phyloP scores from a whole-genome alignment of 139 green algal genomes.

The Closterium sp. region DNA sequence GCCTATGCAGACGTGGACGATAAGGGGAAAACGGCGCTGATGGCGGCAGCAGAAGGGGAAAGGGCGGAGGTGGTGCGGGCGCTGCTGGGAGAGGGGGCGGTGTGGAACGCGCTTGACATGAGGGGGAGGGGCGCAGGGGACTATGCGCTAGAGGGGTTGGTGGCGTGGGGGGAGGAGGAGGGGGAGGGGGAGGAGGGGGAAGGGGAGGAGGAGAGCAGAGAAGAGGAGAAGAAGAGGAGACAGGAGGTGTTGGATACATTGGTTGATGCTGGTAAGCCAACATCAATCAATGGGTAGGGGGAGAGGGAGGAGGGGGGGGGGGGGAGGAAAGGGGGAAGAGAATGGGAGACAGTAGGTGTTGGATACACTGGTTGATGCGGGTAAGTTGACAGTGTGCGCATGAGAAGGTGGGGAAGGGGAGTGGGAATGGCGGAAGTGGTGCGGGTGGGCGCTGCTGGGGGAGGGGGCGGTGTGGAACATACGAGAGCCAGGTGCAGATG shows the following conservation, averaged over 20 bases:
- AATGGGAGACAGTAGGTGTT: slow-evolving; percentile 31
- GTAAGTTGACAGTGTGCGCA: too few species aligned
- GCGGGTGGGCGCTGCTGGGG: slow-evolving; percentile 59
- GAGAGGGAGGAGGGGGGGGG: background rate
- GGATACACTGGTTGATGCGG: slow-evolving; percentile 53
- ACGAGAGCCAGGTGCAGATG: too few species aligned
- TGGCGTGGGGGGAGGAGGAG: background rate
- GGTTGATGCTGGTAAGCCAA: slow-evolving; percentile 52
- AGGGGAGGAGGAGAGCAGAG: background rate
- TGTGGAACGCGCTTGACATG: slow-evolving; percentile 65
- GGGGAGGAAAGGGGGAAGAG: background rate
- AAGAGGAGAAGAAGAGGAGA: slow-evolving; percentile 13
- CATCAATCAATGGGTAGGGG: too few species aligned
- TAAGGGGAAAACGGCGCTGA: slow-evolving; percentile 38
- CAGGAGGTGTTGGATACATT: slow-evolving; percentile 47
- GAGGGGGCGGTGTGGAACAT: slow-evolving; percentile 59
- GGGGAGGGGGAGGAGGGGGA: background rate
- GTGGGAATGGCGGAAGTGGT: slow-evolving; percentile 56
- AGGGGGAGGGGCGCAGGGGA: slow-evolving; percentile 69
- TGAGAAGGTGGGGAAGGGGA: background rate
- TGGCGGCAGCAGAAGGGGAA: slow-evolving; percentile 26
- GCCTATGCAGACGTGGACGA: slow-evolving; percentile 16
- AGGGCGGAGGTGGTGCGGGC: slow-evolving; percentile 59
- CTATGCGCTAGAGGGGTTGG: slow-evolving; percentile 49
- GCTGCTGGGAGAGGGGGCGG: slow-evolving; percentile 64